phyloP scores from a whole-genome alignment of 2,329 filamentous ascomycete genomes.

The Cordyceps militaris region DNA sequence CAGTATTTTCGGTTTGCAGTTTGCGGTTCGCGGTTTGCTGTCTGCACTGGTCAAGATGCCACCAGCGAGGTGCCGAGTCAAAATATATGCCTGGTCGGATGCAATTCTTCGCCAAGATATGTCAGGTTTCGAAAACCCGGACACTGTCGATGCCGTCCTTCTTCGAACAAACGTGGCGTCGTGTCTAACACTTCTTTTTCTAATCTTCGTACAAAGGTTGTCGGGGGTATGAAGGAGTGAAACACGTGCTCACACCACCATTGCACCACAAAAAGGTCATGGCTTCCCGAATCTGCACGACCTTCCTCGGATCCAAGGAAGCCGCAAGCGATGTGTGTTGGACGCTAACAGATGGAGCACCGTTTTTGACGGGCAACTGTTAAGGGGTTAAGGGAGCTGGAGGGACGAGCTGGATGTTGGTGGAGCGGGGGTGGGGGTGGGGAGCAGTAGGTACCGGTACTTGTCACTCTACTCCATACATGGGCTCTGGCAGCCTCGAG shows the following conservation, averaged over 20 bases:
- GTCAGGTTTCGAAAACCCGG: not conserved
- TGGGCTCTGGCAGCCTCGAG: no score
- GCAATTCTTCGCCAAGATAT: not conserved
- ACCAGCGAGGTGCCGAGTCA: not conserved
- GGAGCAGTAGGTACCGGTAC: not conserved
- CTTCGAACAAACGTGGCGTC: not conserved
- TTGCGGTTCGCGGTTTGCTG: not conserved
- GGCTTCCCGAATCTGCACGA: not conserved
- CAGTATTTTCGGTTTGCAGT: not conserved
- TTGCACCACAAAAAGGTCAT: not conserved
- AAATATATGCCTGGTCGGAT: not conserved
- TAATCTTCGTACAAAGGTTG: not conserved
- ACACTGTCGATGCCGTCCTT: not conserved
- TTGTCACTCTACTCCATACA: no score
- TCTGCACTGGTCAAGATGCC: no score
- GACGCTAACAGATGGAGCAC: not conserved
- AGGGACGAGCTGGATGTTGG: not conserved
- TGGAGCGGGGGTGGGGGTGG: not conserved
- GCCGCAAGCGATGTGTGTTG: not conserved
- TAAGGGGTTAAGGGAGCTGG: not conserved
- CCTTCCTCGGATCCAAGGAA: not conserved
- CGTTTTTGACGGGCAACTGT: not conserved
- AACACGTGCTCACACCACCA: not conserved
- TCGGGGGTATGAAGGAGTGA: not conserved
- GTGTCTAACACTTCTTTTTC: not conserved